Conservation (phyloP, 257 asterid species). For the Pogostemon cablin region DNA sequence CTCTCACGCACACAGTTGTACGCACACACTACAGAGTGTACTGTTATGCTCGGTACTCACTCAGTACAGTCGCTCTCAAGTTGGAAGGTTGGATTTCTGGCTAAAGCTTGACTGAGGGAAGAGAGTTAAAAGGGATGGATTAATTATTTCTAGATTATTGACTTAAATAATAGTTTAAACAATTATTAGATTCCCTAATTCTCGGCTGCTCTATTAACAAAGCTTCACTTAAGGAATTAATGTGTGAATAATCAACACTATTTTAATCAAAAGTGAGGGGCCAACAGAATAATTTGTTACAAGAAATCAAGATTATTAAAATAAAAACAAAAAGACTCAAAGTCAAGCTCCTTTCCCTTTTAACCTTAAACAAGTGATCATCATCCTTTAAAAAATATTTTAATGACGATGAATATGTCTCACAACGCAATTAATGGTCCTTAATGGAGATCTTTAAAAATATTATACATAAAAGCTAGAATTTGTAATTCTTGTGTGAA, state of each 20-base stretch:
- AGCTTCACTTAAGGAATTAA: constrained; percentile 33
- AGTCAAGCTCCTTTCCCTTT: constrained; percentile 34
- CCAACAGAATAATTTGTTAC: constrained; percentile 30
- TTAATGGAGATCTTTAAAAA: no score
- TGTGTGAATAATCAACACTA: constrained; percentile 18
- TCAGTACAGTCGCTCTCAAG: constrained; percentile 32
- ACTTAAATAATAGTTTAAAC: constrained; percentile 21
- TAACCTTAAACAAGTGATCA: constrained; percentile 26
- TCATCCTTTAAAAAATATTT: no score
- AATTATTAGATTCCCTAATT: constrained; percentile 39
- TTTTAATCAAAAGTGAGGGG: constrained; percentile 25
- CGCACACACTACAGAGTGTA: constrained; percentile 20
- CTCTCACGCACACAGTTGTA: constrained; percentile 16
- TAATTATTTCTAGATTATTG: constrained; percentile 24
- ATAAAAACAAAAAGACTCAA: constrained; percentile 31
- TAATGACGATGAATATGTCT: no score
- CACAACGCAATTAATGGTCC: no score
- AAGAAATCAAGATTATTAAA: constrained; percentile 17
- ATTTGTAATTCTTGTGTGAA: no score
- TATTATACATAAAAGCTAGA: no score
- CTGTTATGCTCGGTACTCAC: constrained; percentile 6
- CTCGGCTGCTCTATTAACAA: constrained; percentile 33
- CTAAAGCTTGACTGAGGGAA: constrained; percentile 24
- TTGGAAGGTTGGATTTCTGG: constrained; percentile 27
- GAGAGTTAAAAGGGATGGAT: constrained; percentile 20